phyloP scores from a whole-genome alignment of 164 flowering plant genomes.

The Kalanchoe fedtschenkoi region DNA sequence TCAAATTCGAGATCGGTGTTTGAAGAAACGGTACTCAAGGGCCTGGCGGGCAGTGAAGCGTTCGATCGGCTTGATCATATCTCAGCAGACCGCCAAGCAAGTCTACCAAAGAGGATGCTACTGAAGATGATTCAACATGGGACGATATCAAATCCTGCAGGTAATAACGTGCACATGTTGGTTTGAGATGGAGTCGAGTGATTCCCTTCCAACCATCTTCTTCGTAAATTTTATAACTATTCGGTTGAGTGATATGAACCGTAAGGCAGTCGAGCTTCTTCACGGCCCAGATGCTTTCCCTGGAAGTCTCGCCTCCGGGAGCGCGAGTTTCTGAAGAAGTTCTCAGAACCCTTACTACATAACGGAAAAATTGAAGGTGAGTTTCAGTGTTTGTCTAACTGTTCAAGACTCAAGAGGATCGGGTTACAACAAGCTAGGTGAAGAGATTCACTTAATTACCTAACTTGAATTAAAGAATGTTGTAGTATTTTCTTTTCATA shows the following conservation, averaged over 20 bases:
- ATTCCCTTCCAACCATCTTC: background rate
- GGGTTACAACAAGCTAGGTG: too few relatives aligned
- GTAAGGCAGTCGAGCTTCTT: constrained; percentile 48
- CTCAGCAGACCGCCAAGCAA: constrained; percentile 51
- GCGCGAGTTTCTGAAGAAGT: constrained; percentile 48
- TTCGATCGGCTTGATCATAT: constrained; percentile 63
- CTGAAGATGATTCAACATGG: constrained; percentile 28
- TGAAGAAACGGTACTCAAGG: constrained; percentile 63
- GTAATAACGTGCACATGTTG: too few relatives aligned
- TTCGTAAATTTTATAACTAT: background rate
- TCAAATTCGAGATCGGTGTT: constrained; percentile 15
- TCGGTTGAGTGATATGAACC: constrained; percentile 26
- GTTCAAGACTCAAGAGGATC: too few relatives aligned
- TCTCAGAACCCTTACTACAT: constrained; percentile 53
- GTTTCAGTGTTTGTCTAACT: background rate
- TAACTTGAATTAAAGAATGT: too few relatives aligned
- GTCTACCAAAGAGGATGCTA: constrained; percentile 26
- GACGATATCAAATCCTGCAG: constrained; percentile 49
- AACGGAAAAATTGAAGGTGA: background rate
- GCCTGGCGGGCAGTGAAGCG: constrained; percentile 68
- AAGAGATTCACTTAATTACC: too few relatives aligned
- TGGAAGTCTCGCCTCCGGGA: constrained; percentile 79
- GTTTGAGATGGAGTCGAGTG: background rate
- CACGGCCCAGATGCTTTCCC: constrained; percentile 77
- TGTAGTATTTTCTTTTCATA: too few relatives aligned